Evolutionary conservation across 2,329 filamentous ascomycete species (phyloP).

Genomic region (Ilyonectria destructans): DNA sequence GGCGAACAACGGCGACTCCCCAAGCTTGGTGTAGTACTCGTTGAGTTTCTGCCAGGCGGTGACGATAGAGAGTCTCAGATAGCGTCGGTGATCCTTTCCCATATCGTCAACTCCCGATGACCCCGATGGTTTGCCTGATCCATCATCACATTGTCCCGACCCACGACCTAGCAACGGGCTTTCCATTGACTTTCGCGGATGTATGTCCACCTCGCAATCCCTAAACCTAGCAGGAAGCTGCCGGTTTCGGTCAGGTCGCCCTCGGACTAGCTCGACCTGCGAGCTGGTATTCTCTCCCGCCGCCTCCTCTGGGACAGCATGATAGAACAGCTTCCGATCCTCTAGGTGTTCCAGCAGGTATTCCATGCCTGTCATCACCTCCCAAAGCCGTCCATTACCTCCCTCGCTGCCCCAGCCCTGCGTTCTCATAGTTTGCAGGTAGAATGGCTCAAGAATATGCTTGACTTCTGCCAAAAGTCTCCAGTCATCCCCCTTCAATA

Average conservation of each 20-base stretch:
- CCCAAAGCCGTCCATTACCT: not conserved
- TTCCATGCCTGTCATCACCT: conserved; percentile 3
- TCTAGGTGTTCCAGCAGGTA: conserved; percentile 1
- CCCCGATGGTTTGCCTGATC: not conserved
- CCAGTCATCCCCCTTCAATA: conserved; percentile 4
- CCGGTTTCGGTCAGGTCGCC: conserved; percentile 6
- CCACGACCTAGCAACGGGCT: not conserved
- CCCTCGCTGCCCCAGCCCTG: no score
- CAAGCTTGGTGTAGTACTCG: conserved; percentile 2
- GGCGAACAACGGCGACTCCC: conserved; percentile 4
- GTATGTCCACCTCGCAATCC: conserved; percentile 2
- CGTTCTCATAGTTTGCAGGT: not conserved
- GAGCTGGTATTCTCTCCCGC: not conserved
- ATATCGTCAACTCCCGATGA: not conserved
- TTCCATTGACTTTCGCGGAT: not conserved
- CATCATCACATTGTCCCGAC: not conserved
- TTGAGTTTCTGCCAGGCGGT: conserved; percentile 21
- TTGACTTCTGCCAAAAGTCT: conserved; percentile 3
- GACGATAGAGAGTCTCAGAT: conserved; percentile 14
- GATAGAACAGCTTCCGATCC: conserved; percentile 7
- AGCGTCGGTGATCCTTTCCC: conserved; percentile 13
- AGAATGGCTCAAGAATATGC: conserved; percentile 8
- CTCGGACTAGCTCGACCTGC: not conserved
- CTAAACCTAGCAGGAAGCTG: conserved; percentile 1
- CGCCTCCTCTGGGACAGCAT: not conserved